Conservation (phyloP, 2,329 filamentous ascomycete genomes). For the Arthrinium phaeospermum region DNA sequence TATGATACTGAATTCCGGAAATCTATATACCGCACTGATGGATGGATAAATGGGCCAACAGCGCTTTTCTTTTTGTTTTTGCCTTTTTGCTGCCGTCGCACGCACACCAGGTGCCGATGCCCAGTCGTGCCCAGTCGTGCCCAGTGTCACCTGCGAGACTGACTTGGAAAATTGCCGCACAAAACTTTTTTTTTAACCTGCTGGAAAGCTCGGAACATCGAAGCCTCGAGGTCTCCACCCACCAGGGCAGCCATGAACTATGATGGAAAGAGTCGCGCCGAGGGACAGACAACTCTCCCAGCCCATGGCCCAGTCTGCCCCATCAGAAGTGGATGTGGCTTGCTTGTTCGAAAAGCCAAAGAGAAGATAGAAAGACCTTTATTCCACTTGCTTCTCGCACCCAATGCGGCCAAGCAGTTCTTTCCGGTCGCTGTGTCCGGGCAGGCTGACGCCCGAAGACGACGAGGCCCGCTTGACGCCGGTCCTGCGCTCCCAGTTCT, state of each 20-base stretch:
- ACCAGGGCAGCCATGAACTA: not conserved
- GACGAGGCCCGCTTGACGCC: conserved; percentile 60
- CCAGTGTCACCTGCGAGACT: not conserved
- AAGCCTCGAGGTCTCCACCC: conserved; percentile 4
- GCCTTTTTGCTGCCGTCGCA: not conserved
- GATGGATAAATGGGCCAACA: not conserved
- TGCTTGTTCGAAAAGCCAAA: not conserved
- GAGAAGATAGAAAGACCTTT: conserved; percentile 22
- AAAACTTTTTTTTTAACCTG: not conserved
- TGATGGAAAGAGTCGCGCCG: not conserved
- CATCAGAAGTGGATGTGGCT: not conserved
- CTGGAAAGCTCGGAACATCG: not conserved
- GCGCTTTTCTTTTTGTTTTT: not conserved
- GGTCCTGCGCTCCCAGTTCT: conserved; percentile 64
- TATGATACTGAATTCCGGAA: conserved; percentile 20
- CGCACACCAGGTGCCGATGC: conserved; percentile 4
- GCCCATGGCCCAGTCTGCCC: not conserved
- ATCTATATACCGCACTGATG: conserved; percentile 17
- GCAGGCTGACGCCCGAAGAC: conserved; percentile 67
- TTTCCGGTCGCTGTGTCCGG: conserved; percentile 77
- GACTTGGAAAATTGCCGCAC: conserved; percentile 11
- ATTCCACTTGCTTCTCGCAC: conserved; percentile 76
- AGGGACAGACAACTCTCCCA: not conserved
- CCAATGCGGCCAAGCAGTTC: conserved; percentile 82
- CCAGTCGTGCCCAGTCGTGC: not conserved